Conservation (phyloP, 2,329 filamentous ascomycete species). For the Xylaria sp. region DNA sequence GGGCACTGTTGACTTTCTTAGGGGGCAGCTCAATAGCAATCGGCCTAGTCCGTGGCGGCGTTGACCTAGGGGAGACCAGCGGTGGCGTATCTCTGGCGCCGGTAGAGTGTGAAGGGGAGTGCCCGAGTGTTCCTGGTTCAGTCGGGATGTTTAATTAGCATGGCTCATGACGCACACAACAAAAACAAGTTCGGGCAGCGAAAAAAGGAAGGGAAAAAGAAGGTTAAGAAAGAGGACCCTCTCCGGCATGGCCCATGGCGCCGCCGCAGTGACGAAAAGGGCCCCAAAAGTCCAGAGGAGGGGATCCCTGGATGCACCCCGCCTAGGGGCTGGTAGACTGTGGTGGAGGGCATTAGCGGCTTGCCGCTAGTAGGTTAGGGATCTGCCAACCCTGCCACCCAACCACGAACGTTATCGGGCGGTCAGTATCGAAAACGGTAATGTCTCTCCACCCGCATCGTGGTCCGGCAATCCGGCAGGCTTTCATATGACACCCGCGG, state of each 20-base stretch:
- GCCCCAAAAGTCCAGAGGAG: constrained; percentile 21
- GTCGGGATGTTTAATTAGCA: constrained; percentile 29
- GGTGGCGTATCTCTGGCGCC: constrained; percentile 28
- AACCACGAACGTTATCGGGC: constrained; percentile 16
- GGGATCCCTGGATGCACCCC: constrained; percentile 27
- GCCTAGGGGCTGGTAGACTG: constrained; percentile 20
- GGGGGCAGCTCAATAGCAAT: constrained; percentile 57
- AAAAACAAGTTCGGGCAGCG: constrained; percentile 6
- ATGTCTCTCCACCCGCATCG: constrained; percentile 13
- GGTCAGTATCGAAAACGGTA: constrained; percentile 18
- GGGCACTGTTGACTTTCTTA: constrained; percentile 44
- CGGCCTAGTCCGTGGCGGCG: constrained; percentile 45
- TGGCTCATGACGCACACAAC: constrained; percentile 28
- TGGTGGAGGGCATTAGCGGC: constrained; percentile 29
- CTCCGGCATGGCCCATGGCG: constrained; percentile 11
- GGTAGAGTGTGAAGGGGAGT: constrained; percentile 19
- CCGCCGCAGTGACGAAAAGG: neutral
- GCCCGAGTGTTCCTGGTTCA: constrained; percentile 25
- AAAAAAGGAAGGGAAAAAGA: constrained; percentile 12
- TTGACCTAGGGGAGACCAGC: constrained; percentile 28
- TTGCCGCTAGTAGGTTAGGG: constrained; percentile 4
- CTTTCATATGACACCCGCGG: neutral
- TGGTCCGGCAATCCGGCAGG: constrained; percentile 9
- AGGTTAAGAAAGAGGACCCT: neutral
- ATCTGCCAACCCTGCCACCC: constrained; percentile 13